Base-by-base conservation (phyloP, 495 filamentous ascomycete species). In the Hypoxylon rickii region DNA sequence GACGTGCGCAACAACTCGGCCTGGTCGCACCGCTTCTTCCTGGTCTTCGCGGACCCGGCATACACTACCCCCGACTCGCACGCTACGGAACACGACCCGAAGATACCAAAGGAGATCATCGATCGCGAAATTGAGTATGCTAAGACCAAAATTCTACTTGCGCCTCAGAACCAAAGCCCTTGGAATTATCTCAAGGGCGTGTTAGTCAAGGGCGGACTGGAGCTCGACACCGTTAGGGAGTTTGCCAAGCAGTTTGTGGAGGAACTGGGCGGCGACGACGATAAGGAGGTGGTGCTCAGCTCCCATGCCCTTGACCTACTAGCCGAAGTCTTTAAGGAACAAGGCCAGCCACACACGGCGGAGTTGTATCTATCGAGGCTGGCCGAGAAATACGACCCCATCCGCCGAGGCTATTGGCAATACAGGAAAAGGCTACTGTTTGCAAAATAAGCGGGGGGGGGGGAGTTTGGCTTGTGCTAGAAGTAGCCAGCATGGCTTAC, bases 1-100 rank as follows among this genome's bases (percentile, higher is more conserved):
- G 94, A 98, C 71, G 85, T 97, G 43, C 80, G 90, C 60, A 98
- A 98, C 72, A 98, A 98, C 70, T 91, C 87, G 20, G 94, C 92
- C 24, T 98, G 94, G 94, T 95, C 92, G 59, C 95, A 98, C 75
- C 85, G 94, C 10, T 97, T 90, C 76, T 96, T 90, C 71, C 59
- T 97, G 5, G 83, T 94, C 2, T 96, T 97, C 67, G 88, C 87
- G 0, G 68, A 83, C 76, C 85, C 80, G 7, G 61, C 48, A 6
- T 54, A 72, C 41, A 67, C 71, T 12, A 85, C 85, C 45, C 70
- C 74, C 2, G 80, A 75, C 20, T 47, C 71, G 5, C 69, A 69
- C 16, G 70, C 72, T 2, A 76, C 72, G 1, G 75, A 80, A 20
- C 58, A 70, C 16, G 71, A 81, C 45, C 66, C 75, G 11, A 66